Percentiles rank a stretch among this genome's conserved stretches.
phyloP scores from a whole-genome alignment of 1,284 basidiomycete species.

The Vanrija pseudolonga region DNA sequence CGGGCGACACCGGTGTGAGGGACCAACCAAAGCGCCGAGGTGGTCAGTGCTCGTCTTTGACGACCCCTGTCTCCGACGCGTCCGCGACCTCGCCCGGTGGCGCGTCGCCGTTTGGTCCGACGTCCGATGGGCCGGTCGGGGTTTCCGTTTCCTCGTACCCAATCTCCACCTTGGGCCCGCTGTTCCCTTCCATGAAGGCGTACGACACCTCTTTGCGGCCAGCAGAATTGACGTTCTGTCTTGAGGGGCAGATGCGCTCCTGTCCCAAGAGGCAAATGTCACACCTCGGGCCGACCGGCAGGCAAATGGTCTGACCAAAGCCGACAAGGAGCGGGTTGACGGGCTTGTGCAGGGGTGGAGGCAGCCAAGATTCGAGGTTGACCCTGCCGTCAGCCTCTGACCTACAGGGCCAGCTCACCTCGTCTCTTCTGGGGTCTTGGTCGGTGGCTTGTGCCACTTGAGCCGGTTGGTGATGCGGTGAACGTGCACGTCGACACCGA shows the following conservation, averaged over 20 bases:
- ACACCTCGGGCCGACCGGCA: slow-evolving; percentile 77
- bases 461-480: slow-evolving; percentile 90
- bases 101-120: too few species aligned
- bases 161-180: slow-evolving; percentile 29
- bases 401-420: slow-evolving; percentile 51
- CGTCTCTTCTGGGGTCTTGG: slow-evolving; percentile 83
- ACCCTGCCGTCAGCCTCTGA: slow-evolving; percentile 53
- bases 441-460: slow-evolving; percentile 81
- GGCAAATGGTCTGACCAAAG: slow-evolving; percentile 72
- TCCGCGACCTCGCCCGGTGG: too few species aligned
- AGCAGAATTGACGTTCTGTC: slow-evolving; percentile 39
- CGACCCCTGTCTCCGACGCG: too few species aligned
- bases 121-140: too few species aligned
- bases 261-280: slow-evolving; percentile 60
- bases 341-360: slow-evolving; percentile 67
- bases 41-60: too few species aligned
- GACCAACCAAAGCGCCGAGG: too few species aligned
- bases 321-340: slow-evolving; percentile 89
- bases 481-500: slow-evolving; percentile 95
- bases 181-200: slow-evolving; percentile 49
- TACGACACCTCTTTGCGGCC: slow-evolving; percentile 42
- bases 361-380: slow-evolving; percentile 88
- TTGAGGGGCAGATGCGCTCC: slow-evolving; percentile 48
- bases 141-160: slow-evolving; percentile 61
- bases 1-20: too few species aligned